Evolutionary conservation across 2,329 filamentous ascomycete species (phyloP), one percentile per base, ranked within the genome.

Genomic region (Neophaeococcomyces mojaviensis): DNA sequence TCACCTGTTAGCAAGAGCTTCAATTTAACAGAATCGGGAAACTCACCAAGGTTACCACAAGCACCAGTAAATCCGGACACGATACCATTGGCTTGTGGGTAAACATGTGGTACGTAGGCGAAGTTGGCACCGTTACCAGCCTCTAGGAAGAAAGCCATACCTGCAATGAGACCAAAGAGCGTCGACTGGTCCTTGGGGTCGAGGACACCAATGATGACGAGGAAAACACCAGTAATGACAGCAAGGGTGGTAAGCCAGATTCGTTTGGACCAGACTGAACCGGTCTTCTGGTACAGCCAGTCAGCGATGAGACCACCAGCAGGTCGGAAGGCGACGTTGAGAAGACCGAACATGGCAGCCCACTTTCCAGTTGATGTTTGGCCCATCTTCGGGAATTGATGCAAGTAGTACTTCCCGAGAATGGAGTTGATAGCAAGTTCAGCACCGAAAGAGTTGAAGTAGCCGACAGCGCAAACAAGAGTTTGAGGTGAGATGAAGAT

Each of bases 91-190:
- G 87, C 86, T 50, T 75, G 76, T 1, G 87, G 86, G 64, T 89
- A 84, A 1, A 94, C 83, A 61, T 95, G 89, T 3, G 88, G 88
- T 19, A 95, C 83, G 4, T 95, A 74, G 0, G 86, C 79, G 64
- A 92, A 95, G 67, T 86, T 92, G 33, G 86, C 81, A 0, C 89
- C 89, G 61, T 95, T 95, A 34, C 81, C 82, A 2, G 84, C 86
- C 63, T 94, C 87, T 35, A 88, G 67, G 69, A 94, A 94, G 61
- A 94, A 74, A 1, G 85, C 86, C 68, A 88, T 76, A 8, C 86
- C 76, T 1, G 82, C 81, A 7, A 94, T 69, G 4, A 95, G 78
- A 1, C 85, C 86, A 46, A 92, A 81, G 73, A 94, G 82, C 2
- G 77, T 79, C 5, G 73, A 66, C 39, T 82, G 63, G 19, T 74